These are phyloP conservation scores for Aspergillus glaucus DNA, from an alignment of 2,329 filamentous ascomycete species.

Conservation along the genomic window DNA sequence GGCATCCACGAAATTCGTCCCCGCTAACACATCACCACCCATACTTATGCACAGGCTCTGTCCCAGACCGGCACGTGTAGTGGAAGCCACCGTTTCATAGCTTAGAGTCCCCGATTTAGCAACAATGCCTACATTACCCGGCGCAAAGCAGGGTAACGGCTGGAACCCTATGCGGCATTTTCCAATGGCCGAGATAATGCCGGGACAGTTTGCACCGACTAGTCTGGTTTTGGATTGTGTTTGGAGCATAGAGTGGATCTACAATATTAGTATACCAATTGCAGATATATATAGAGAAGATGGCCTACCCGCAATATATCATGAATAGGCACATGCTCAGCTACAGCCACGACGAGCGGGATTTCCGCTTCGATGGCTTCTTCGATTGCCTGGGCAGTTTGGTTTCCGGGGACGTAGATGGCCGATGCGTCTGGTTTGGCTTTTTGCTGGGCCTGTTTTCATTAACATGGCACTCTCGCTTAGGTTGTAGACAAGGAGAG, in stretches of 20 bases:
- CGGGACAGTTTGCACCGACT: slow-evolving; percentile 74
- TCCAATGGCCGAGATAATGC: slow-evolving; percentile 68
- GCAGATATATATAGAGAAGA: neutral
- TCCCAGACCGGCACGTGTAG: slow-evolving; percentile 66
- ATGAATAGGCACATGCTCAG: slow-evolving; percentile 72
- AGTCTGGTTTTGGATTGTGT: slow-evolving; percentile 67
- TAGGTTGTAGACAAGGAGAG: neutral
- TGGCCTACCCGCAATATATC: slow-evolving; percentile 61
- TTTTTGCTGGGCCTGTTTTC: slow-evolving; percentile 56
- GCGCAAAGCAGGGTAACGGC: slow-evolving; percentile 64
- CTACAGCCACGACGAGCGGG: slow-evolving; percentile 69
- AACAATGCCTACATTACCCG: slow-evolving; percentile 66
- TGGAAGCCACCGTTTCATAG: slow-evolving; percentile 71
- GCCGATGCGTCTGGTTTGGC: slow-evolving; percentile 71
- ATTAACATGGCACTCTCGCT: slow-evolving; percentile 1
- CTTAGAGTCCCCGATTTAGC: slow-evolving; percentile 77
- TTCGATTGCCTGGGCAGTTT: slow-evolving; percentile 66
- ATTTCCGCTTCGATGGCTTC: slow-evolving; percentile 76
- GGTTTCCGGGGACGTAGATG: slow-evolving; percentile 72
- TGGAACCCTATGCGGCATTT: slow-evolving; percentile 70
- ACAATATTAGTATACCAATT: neutral
- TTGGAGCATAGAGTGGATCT: slow-evolving; percentile 64
- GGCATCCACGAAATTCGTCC: slow-evolving; percentile 68
- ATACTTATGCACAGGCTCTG: slow-evolving; percentile 73
- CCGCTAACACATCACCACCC: slow-evolving; percentile 68